phyloP scores from a whole-genome alignment of 2,329 filamentous ascomycete species.

The Diplodia scrobiculata region DNA sequence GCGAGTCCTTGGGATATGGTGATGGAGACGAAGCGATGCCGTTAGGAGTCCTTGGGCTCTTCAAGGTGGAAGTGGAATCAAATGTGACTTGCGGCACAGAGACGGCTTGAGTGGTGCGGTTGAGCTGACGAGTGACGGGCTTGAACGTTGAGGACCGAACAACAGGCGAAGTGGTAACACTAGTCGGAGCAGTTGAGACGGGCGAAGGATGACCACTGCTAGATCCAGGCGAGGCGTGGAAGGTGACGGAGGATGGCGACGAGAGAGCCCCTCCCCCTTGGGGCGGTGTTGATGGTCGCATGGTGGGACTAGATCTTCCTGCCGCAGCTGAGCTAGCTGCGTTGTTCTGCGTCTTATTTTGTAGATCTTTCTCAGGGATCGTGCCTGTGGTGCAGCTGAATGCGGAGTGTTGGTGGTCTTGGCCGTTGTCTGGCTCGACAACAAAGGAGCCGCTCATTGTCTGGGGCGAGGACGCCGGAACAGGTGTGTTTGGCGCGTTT shows the following conservation, averaged over 20 bases:
- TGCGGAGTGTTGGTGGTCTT: neutral
- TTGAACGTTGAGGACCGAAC: neutral
- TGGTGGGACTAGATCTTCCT: neutral
- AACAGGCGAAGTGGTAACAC: neutral
- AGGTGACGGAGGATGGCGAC: neutral
- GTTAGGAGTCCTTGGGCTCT: neutral
- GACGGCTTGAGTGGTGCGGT: neutral
- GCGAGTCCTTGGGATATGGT: neutral
- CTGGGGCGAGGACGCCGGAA: neutral
- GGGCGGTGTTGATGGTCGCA: conserved; percentile 1
- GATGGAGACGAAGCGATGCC: neutral
- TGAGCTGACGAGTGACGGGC: neutral
- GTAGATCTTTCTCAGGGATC: neutral
- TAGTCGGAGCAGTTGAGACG: conserved; percentile 2
- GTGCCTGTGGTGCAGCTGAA: neutral
- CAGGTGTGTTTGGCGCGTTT: neutral
- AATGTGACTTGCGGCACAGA: neutral
- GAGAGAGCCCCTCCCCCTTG: neutral
- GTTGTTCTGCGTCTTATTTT: neutral
- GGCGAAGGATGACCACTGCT: neutral
- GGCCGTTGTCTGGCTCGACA: neutral
- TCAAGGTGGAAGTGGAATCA: neutral
- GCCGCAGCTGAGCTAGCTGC: neutral
- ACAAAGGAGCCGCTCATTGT: conserved; percentile 2
- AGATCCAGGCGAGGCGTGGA: neutral